Percentiles rank a stretch among this genome's conserved stretches.
phyloP scores from a whole-genome alignment of 495 filamentous ascomycete species.

The Aspergillus homomorphus region DNA sequence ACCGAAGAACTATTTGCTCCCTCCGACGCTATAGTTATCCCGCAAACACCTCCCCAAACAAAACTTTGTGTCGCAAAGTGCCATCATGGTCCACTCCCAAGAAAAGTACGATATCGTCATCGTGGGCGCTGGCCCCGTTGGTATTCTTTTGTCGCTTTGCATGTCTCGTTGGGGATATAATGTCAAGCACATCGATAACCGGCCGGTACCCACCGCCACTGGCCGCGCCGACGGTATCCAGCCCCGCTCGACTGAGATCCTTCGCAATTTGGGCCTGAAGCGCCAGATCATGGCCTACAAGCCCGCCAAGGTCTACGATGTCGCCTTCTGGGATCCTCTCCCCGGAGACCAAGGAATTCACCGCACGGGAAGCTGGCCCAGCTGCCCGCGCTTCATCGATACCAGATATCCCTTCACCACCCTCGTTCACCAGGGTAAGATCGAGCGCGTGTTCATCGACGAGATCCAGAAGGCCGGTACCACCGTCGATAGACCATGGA shows the following conservation, averaged over 20 bases:
- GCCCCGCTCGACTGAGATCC: conserved; percentile 65
- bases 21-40: not conserved
- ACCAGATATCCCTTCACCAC: conserved; percentile 66
- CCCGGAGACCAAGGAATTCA: conserved; percentile 50
- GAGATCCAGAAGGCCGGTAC: conserved; percentile 60
- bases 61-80: conserved; percentile 6
- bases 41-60: conserved; percentile 1
- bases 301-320: conserved; percentile 65
- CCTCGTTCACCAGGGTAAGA: conserved; percentile 62
- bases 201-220: conserved; percentile 58
- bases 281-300: conserved; percentile 61
- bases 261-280: conserved; percentile 65
- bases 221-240: conserved; percentile 77
- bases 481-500: conserved; percentile 60
- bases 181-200: conserved; percentile 66
- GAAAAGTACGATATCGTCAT: conserved; percentile 74
- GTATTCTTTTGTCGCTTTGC: conserved; percentile 80
- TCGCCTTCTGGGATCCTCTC: conserved; percentile 63
- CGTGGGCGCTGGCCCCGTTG: conserved; percentile 85
- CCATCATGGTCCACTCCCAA: conserved; percentile 33
- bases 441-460: conserved; percentile 61
- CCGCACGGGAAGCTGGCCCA: conserved; percentile 60
- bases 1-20: not conserved
- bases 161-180: conserved; percentile 67
- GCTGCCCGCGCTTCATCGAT: conserved; percentile 63